Evolutionary conservation across 495 filamentous ascomycete species (phyloP), one percentile per base, ranked within the genome.

Genomic region (Aspergillus homomorphus): DNA sequence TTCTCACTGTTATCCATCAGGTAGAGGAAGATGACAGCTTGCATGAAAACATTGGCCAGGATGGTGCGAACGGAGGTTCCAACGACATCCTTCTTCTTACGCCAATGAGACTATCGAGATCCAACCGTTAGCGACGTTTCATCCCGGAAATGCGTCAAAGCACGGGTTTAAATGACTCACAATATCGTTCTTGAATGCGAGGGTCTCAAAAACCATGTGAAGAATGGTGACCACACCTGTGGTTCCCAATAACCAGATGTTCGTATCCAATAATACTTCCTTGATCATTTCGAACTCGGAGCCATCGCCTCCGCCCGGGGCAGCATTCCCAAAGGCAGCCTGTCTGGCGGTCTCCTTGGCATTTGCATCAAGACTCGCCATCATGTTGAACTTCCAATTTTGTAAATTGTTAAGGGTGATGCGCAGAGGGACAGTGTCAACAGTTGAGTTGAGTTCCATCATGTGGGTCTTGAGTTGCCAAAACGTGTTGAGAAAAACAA

Each of bases 61-160:
- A 98, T 98, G 9, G 95, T 95, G 38, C 94, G 90, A 45, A 98
- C 88, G 8, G 91, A 96, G 24, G 96, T 91, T 54, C 94, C 94
- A 33, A 98, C 91, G 52, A 93, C 89, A 77, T 98, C 95, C 77
- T 98, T 98, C 89, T 98, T 98, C 77, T 98, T 96, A 65, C 91
- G 89, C 83, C 93, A 98, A 74, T 98, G 94, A 23, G 91, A 82
- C 78, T 80, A 44, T 63, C 28, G 38, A 45, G 19, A 58, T 26
- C 45, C 44, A 33, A 44, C 20, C 28, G 45, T 72, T 62, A 71
- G 67, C 43, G 54, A 60, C n/a, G 24, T 46, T 7, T 38, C 12
- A 5, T 7, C 3, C n/a, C 21, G 2, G 24, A 16, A 38, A 14
- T 44, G 20, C 22, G 16, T 14, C 3, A 12, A 18, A 51, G 10